Evolutionary conservation across 140 eudicot genomes (phyloP).

Genomic region (Anethum foeniculum): DNA sequence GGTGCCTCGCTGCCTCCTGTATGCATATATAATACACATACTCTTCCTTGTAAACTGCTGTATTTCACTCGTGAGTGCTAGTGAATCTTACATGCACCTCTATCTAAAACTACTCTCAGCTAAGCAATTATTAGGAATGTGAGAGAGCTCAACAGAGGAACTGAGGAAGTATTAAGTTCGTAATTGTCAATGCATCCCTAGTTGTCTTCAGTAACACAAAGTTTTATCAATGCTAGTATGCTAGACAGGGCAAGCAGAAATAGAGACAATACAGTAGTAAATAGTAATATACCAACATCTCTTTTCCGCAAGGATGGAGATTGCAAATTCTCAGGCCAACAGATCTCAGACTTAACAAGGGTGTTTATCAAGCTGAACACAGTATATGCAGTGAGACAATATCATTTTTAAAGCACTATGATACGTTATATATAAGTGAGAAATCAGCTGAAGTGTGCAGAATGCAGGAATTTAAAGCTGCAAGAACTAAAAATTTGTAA

Average conservation of each 20-base stretch:
- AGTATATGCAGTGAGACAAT: constrained; percentile 15
- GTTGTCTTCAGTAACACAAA: constrained; percentile 13
- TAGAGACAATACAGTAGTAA: constrained; percentile 7
- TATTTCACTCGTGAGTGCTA: neutral
- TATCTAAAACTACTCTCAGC: neutral
- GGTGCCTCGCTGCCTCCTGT: neutral
- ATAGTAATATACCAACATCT: neutral
- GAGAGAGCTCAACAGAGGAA: constrained; percentile 14
- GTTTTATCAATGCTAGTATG: constrained; percentile 13
- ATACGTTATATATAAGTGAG: neutral
- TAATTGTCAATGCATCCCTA: constrained; percentile 22
- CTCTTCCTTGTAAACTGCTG: neutral
- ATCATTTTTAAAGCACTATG: constrained; percentile 29
- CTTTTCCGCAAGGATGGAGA: neutral
- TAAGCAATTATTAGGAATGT: constrained; percentile 4
- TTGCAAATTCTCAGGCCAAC: neutral
- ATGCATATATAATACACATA: neutral
- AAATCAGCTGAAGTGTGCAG: neutral
- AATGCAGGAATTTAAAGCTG: constrained; percentile 56
- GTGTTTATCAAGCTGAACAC: constrained; percentile 19
- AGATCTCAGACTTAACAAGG: constrained; percentile 14
- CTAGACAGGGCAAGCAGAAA: constrained; percentile 15
- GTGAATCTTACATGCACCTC: constrained; percentile 1
- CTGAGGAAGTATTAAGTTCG: constrained; percentile 16
- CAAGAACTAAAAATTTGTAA: constrained; percentile 62